Conservation (phyloP, 2,329 filamentous ascomycete genomes). For the Sordariomycetes sp. region DNA sequence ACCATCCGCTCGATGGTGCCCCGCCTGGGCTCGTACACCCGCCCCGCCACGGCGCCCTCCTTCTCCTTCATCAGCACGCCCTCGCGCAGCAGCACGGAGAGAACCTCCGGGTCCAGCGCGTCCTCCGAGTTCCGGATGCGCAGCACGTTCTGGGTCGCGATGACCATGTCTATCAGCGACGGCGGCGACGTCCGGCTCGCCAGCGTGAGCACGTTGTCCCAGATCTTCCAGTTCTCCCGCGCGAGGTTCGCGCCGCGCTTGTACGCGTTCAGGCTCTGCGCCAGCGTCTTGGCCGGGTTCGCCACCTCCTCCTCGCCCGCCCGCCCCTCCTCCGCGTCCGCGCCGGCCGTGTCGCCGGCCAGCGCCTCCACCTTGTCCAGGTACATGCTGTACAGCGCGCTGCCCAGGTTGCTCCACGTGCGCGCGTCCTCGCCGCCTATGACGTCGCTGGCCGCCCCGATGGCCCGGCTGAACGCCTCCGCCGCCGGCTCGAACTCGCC, state of each 20-base stretch:
- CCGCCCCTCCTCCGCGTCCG: conserved; percentile 18
- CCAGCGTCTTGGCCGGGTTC: conserved; percentile 49
- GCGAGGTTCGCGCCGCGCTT: conserved; percentile 79
- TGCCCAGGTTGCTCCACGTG: conserved; percentile 91
- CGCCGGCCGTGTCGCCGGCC: conserved; percentile 13
- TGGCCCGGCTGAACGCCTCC: conserved; percentile 72
- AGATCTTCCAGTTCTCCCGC: conserved; percentile 82
- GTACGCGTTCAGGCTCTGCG: conserved; percentile 72
- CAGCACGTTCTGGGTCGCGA: conserved; percentile 65
- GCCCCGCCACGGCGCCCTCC: conserved; percentile 19
- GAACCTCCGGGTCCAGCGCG: conserved; percentile 63
- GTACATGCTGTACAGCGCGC: conserved; percentile 64
- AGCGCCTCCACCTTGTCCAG: conserved; percentile 33
- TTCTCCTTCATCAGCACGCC: conserved; percentile 38
- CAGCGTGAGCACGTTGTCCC: conserved; percentile 91
- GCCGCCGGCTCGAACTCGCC: conserved; percentile 68
- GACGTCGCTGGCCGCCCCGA: conserved; percentile 46
- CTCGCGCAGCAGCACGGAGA: conserved; percentile 63
- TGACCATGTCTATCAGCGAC: conserved; percentile 63
- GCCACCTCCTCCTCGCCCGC: conserved; percentile 8
- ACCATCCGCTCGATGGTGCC: conserved; percentile 54
- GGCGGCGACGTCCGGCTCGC: conserved; percentile 68
- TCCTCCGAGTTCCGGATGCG: conserved; percentile 69
- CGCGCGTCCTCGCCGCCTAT: conserved; percentile 82
- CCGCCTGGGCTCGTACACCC: conserved; percentile 28